Conservation (phyloP, 2,329 filamentous ascomycete species). For the Venturia nashicola region DNA sequence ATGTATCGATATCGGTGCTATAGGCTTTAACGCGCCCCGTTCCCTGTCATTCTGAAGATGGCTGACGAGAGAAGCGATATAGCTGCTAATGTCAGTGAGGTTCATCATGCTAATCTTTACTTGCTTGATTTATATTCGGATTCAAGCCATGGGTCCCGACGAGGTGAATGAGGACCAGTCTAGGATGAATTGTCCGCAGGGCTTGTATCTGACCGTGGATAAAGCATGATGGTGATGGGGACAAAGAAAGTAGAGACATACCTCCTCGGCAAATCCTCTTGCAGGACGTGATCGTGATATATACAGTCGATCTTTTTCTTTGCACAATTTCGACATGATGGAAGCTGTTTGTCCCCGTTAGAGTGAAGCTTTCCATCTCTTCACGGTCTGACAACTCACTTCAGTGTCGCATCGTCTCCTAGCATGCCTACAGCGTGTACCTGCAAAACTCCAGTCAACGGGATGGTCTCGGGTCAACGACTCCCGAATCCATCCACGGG, state of each 20-base stretch:
- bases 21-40: constrained; percentile 12
- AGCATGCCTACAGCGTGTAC: not conserved
- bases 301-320: constrained; percentile 23
- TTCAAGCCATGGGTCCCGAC: no score
- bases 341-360: constrained; percentile 22
- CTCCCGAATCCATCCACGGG: constrained; percentile 15
- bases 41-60: constrained; percentile 19
- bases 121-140: no score
- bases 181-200: no score
- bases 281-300: constrained; percentile 23
- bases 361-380: not conserved
- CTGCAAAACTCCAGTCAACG: not conserved
- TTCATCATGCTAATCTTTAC: no score
- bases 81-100: constrained; percentile 13
- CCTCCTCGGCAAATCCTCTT: constrained; percentile 21
- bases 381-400: not conserved
- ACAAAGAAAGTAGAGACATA: constrained; percentile 12
- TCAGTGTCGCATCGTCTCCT: not conserved
- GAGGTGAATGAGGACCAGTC: no score
- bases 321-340: constrained; percentile 25
- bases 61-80: constrained; percentile 23
- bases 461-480: not conserved
- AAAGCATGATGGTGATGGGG: no score
- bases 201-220: no score
- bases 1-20: not conserved